Evolutionary conservation across 208 protist species (phyloP).

Genomic region (Trypanosoma caninum): DNA sequence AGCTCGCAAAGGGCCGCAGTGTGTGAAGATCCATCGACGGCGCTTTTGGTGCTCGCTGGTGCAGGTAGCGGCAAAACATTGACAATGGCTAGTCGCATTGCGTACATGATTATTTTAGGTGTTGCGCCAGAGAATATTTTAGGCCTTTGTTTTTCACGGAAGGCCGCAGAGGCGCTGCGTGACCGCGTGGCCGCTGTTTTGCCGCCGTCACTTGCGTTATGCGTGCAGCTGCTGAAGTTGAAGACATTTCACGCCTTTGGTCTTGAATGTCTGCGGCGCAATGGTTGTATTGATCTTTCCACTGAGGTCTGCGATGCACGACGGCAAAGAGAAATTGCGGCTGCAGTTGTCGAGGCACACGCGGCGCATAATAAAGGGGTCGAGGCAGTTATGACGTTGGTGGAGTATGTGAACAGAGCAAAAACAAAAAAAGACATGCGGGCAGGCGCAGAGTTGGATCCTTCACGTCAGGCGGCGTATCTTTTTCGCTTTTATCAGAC

Average conservation of each 20-base stretch:
- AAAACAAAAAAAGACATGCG: slow-evolving; percentile 61
- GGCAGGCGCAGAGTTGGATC: slow-evolving; percentile 36
- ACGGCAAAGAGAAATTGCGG: slow-evolving; percentile 50
- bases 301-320: slow-evolving; percentile 61
- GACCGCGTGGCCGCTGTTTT: slow-evolving; percentile 50
- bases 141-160: slow-evolving; percentile 84
- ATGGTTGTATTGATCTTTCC: slow-evolving; percentile 34
- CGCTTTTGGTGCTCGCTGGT: slow-evolving; percentile 72
- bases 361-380: slow-evolving; percentile 40
- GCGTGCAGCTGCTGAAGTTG: slow-evolving; percentile 45
- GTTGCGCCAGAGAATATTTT: slow-evolving; percentile 66
- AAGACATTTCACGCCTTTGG: slow-evolving; percentile 87
- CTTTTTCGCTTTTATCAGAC: slow-evolving; percentile 73
- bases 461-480: slow-evolving; percentile 49
- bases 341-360: slow-evolving; percentile 51
- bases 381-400: slow-evolving; percentile 53
- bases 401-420: slow-evolving; percentile 61
- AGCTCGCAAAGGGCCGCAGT: slow-evolving; percentile 49
- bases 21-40: slow-evolving; percentile 28
- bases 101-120: slow-evolving; percentile 41
- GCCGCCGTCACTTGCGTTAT: slow-evolving; percentile 14
- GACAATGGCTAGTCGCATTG: slow-evolving; percentile 80
- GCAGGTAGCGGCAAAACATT: slow-evolving; percentile 89
- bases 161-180: slow-evolving; percentile 75
- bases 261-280: slow-evolving; percentile 72